phyloP scores from a whole-genome alignment of 2,329 filamentous ascomycete species.

The Penicillium sp. region DNA sequence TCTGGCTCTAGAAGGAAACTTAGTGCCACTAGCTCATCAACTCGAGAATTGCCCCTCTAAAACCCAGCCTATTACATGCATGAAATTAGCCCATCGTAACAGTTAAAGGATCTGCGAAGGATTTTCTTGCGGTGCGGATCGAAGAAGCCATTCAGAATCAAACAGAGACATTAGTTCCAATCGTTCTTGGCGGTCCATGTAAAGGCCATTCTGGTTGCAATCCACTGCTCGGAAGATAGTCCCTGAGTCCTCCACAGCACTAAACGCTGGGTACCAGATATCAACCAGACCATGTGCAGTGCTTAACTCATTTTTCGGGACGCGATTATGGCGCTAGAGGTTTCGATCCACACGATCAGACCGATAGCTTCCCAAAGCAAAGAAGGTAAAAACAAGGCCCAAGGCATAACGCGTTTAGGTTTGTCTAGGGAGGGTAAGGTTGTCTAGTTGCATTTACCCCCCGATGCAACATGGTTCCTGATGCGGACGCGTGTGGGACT shows the following conservation, averaged over 20 bases:
- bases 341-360: background rate
- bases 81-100: background rate
- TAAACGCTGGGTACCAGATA: background rate
- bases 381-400: background rate
- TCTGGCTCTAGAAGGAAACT: background rate
- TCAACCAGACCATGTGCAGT: background rate
- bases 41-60: background rate
- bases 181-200: background rate
- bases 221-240: background rate
- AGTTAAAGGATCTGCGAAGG: slow-evolving; percentile 1
- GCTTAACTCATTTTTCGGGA: background rate
- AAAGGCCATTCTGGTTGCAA: background rate
- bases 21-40: background rate
- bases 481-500: background rate
- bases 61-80: background rate
- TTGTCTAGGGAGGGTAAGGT: background rate
- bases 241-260: background rate
- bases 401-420: background rate
- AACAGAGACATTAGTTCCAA: background rate
- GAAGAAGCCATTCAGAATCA: background rate
- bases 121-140: background rate
- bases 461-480: background rate
- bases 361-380: background rate
- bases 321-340: background rate
- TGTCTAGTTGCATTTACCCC: background rate